Evolutionary conservation across 352 stramenopile species (phyloP).

Genomic region (Aphanomyces euteiches): DNA sequence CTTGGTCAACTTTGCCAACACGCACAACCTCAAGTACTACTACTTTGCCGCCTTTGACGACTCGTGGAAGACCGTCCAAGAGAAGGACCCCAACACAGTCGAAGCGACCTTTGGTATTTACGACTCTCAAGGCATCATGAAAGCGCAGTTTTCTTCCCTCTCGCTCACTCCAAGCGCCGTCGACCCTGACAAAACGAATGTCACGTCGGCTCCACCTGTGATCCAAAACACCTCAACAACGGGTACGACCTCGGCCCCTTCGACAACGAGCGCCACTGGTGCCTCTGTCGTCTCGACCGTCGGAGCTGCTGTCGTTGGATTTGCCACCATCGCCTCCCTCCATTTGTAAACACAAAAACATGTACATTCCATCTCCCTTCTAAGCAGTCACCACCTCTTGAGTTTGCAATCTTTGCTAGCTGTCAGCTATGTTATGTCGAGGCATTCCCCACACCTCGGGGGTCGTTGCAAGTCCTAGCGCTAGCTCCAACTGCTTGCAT

Average conservation of each 20-base stretch:
- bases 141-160: slow-evolving; percentile 49
- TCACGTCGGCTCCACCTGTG: slow-evolving; percentile 2
- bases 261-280: background rate
- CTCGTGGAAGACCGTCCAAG: slow-evolving; percentile 63
- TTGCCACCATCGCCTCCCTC: background rate
- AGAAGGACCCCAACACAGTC: slow-evolving; percentile 47
- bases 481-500: background rate
- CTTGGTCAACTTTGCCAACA: slow-evolving; percentile 62
- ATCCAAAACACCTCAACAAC: background rate
- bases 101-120: slow-evolving; percentile 81
- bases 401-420: no score
- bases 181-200: slow-evolving; percentile 26
- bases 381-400: no score
- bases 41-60: slow-evolving; percentile 85
- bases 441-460: no score
- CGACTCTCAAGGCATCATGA: slow-evolving; percentile 55
- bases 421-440: no score
- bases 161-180: slow-evolving; percentile 21
- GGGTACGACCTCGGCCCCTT: background rate
- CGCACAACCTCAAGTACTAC: slow-evolving; percentile 80
- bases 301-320: background rate
- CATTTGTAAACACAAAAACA: background rate
- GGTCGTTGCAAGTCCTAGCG: no score
- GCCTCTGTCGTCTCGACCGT: background rate
- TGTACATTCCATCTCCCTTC: no score